Evolutionary conservation across 345 rosid species (phyloP), one percentile per base, ranked within the genome.

Genomic region (Alliaria petiolata): DNA sequence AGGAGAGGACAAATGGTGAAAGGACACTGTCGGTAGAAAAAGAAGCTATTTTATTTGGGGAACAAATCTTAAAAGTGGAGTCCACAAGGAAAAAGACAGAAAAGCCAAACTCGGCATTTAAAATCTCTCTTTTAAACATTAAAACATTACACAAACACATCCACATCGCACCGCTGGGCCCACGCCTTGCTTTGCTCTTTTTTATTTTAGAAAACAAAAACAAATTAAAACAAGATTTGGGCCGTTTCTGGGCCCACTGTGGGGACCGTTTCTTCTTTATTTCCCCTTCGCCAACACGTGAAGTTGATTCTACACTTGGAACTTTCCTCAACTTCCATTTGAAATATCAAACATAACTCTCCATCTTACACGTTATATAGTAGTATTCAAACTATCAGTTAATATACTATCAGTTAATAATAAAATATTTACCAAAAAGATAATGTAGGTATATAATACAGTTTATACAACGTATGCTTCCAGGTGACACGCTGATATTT

Each of bases 291-390:
- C 44, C 67, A 67, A 67, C 78, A 75, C 78, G 74, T 67, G 74
- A 67, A 75, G 53, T 67, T 60, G 69, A 68, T 60, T 75, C 74
- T 74, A 59, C 74, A 22, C 78, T 75, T 67, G 78, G 78, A 74
- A 74, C 78, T 74, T 65, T 74, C 78, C 61, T 58, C 53, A 43
- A 49, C 61, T 65, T 47, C 55, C 39, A 16, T 67, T 60, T 51
- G n/a, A 2, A 36, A 35, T 72, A 53, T 22, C 70, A 63, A 26
- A 66, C 47, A 65, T 35, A 30, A 49, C 45, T 47, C 26, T 16
- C 45, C 57, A 53, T 16, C 47, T 63, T 28, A 45, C 64, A 53
- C 70, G 55, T 54, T 55, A 54, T 15, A 26, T 15, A n/a, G n/a
- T n/a, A 26, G 4, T 44, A 34, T 44, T 63, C 34, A 43, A 63